These are phyloP conservation scores for Mycena amicta DNA, from an alignment of 768 basidiomycete species.

Conservation along the genomic window DNA sequence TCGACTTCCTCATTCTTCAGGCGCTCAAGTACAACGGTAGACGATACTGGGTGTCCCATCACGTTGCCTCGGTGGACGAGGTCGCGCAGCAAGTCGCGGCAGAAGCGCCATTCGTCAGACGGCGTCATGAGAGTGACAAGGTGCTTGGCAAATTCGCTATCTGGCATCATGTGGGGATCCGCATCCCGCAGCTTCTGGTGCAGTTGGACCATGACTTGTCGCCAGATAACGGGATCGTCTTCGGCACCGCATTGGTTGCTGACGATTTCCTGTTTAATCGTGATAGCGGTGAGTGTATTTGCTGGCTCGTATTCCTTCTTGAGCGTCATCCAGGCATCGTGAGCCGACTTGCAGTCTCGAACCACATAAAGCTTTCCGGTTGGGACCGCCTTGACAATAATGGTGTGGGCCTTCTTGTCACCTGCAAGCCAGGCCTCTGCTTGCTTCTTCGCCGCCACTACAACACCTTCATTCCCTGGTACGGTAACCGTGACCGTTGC, in stretches of 20 bases:
- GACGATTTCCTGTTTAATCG: slow-evolving; percentile 7
- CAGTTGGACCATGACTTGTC: slow-evolving; percentile 9
- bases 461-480: slow-evolving; percentile 10
- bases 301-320: slow-evolving; percentile 17
- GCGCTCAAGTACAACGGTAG: no score
- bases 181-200: slow-evolving; percentile 15
- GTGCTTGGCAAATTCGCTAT: slow-evolving; percentile 19
- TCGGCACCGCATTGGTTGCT: background rate
- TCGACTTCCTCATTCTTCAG: slow-evolving; percentile 8
- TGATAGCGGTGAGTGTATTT: slow-evolving; percentile 8
- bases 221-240: slow-evolving; percentile 11
- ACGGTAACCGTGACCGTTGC: background rate
- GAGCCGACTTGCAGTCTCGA: slow-evolving; percentile 7
- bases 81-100: slow-evolving; percentile 9
- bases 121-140: slow-evolving; percentile 11
- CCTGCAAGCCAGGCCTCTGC: slow-evolving; percentile 15
- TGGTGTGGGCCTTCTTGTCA: slow-evolving; percentile 15
- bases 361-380: slow-evolving; percentile 10
- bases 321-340: slow-evolving; percentile 15
- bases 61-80: background rate
- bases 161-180: slow-evolving; percentile 14
- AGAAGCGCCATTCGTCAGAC: slow-evolving; percentile 3
- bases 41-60: background rate
- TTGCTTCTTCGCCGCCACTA: slow-evolving; percentile 1
- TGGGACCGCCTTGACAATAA: slow-evolving; percentile 18